Conservation (phyloP, 148 eudicot genomes). For the Dysphania ambrosioides region DNA sequence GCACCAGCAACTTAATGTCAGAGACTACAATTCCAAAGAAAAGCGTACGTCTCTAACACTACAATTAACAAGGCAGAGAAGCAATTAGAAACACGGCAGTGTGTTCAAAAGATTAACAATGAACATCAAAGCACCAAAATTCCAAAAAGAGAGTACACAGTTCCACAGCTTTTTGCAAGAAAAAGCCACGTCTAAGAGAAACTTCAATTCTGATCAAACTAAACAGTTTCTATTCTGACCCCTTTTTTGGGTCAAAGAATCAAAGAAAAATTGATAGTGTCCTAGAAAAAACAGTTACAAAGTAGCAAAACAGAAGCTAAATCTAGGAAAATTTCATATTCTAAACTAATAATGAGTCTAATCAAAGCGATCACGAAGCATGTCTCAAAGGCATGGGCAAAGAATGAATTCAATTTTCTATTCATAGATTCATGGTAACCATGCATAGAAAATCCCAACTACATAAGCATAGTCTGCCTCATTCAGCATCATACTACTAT, state of each 20-base stretch:
- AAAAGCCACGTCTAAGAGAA: neutral
- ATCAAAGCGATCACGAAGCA: neutral
- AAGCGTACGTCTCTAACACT: neutral
- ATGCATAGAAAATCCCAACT: conserved; percentile 19
- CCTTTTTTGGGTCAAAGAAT: neutral
- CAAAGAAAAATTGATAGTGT: neutral
- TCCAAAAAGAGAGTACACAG: too few species aligned
- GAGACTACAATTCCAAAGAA: neutral
- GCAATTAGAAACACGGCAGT: too few species aligned
- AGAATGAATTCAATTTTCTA: conserved; percentile 14
- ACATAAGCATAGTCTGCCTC: conserved; percentile 15
- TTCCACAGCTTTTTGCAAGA: neutral
- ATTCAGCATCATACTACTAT: conserved; percentile 16
- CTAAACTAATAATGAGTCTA: neutral
- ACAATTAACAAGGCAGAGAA: too few species aligned
- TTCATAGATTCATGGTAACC: conserved; percentile 9
- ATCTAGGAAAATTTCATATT: neutral
- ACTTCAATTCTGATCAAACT: neutral
- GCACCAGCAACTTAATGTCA: too few species aligned
- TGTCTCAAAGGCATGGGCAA: neutral
- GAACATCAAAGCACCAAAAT: too few species aligned
- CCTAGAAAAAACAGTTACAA: neutral
- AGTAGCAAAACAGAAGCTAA: neutral
- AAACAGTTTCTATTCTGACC: neutral
- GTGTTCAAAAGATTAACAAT: too few species aligned